These are phyloP conservation scores for Alternaria gansuensis DNA, from an alignment of 2,329 filamentous ascomycete genomes.

Conservation along the genomic window DNA sequence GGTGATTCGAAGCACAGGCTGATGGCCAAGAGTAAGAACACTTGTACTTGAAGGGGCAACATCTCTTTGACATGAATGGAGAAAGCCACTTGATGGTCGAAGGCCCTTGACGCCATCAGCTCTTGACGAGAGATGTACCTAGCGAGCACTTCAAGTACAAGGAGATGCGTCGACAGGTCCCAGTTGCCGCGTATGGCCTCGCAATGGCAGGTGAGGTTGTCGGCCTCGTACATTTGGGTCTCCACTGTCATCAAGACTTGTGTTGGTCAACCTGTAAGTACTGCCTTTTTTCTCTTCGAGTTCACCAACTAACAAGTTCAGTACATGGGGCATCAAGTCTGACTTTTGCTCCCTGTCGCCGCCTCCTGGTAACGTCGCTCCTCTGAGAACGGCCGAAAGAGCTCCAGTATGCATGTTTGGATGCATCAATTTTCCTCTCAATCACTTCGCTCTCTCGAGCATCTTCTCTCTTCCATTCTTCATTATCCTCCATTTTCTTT, in stretches of 20 bases:
- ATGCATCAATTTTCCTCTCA: neutral
- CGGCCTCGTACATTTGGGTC: neutral
- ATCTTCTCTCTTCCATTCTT: neutral
- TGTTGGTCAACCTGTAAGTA: neutral
- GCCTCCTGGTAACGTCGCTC: slow-evolving; percentile 4
- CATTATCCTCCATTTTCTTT: neutral
- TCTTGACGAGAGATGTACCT: no score
- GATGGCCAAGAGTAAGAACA: neutral
- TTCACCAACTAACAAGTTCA: neutral
- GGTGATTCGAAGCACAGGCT: neutral
- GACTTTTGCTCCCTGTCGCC: slow-evolving; percentile 1
- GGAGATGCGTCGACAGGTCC: neutral
- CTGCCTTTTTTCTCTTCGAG: neutral
- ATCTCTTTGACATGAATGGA: no score
- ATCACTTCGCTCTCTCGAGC: neutral
- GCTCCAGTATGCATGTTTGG: slow-evolving; percentile 2
- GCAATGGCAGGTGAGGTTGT: neutral
- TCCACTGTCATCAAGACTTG: neutral
- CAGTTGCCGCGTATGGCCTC: neutral
- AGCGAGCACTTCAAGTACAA: no score
- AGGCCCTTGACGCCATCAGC: no score
- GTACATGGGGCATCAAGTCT: neutral
- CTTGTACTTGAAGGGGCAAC: no score
- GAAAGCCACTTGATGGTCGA: no score
- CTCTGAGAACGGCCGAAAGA: slow-evolving; percentile 2